Base-by-base conservation (phyloP, 1,284 basidiomycete genomes). In the Marasmius sp. region DNA sequence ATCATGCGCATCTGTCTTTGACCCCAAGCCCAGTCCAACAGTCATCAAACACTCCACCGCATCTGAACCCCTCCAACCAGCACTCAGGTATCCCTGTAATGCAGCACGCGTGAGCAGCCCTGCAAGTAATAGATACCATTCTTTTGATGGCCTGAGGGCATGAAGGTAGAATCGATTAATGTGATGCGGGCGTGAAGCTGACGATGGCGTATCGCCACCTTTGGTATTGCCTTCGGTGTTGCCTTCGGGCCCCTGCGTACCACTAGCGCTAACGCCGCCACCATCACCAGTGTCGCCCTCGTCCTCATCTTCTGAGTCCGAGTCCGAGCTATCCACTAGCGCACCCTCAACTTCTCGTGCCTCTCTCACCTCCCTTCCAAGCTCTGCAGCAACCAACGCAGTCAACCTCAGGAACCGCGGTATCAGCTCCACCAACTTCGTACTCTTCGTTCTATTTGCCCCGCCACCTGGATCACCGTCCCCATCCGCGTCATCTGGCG, bases 71-170 rank as follows among this genome's bases (percentile, higher is more conserved):
- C 81, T 82, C 93, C 93, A 94, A 0, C 88, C 88, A 11, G 85
- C 87, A 6, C 86, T 87, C 50, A 94, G 77, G 70, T 93, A 94
- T 0, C 92, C 93, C 69, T 94, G 92, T 57, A 94, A 75, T 33
- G 86, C 89, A 0, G 91, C 90, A 27, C 92, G 84, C 3, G 91
- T 92, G 27, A 93, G 77, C 27, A 94, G 75, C 1, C 89, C 87
- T 0, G 84, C 85, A 9, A 94, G 79, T 8, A 94, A 79, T 72
- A 88, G 81, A 73, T 93, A 94, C 93, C 93, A 94, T 64, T 87
- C 85, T 37, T 83, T 76, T 37, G 90, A 88, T 1, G 91, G 91
- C 1, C 81, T 79, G 43, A 91, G 72, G 1, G 86, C 85, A 52
- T 78, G 72, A 5, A 78, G 78, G 55, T 79, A 81, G 64, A 77